phyloP scores from a whole-genome alignment of 2,329 filamentous ascomycete genomes.

The Ampelomyces quisqualis region DNA sequence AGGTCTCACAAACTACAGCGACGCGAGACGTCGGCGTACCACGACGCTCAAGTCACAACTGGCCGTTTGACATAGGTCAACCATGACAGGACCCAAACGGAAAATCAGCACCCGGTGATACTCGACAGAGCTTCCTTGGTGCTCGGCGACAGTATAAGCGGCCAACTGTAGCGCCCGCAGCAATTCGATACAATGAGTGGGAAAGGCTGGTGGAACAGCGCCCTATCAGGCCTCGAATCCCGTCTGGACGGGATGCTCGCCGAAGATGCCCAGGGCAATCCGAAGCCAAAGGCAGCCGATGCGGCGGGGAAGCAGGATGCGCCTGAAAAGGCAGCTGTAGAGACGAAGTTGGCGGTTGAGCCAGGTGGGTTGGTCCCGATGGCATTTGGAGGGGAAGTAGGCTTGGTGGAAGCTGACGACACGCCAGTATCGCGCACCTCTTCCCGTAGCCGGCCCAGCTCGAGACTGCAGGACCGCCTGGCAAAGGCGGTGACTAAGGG shows the following conservation, averaged over 20 bases:
- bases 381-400: neutral
- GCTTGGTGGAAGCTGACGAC: constrained; percentile 21
- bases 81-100: constrained; percentile 35
- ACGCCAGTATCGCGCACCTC: constrained; percentile 61
- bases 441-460: constrained; percentile 68
- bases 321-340: constrained; percentile 27
- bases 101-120: constrained; percentile 35
- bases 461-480: constrained; percentile 83
- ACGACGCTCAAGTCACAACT: constrained; percentile 22
- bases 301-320: constrained; percentile 37
- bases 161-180: no score
- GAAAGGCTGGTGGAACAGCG: constrained; percentile 59
- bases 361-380: constrained; percentile 39
- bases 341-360: constrained; percentile 37
- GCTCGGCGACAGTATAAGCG: no score
- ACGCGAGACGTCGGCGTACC: constrained; percentile 29
- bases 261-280: constrained; percentile 65
- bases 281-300: constrained; percentile 45
- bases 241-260: constrained; percentile 87
- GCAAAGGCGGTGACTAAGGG: constrained; percentile 83
- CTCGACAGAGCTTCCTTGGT: constrained; percentile 14
- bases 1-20: constrained; percentile 11
- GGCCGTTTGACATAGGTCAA: constrained; percentile 31
- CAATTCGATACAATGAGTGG: constrained; percentile 29
- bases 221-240: constrained; percentile 91